Percentiles rank a stretch among this genome's conserved stretches.
Conservation (phyloP, 768 basidiomycete species). For the Amanita polypyramis region DNA sequence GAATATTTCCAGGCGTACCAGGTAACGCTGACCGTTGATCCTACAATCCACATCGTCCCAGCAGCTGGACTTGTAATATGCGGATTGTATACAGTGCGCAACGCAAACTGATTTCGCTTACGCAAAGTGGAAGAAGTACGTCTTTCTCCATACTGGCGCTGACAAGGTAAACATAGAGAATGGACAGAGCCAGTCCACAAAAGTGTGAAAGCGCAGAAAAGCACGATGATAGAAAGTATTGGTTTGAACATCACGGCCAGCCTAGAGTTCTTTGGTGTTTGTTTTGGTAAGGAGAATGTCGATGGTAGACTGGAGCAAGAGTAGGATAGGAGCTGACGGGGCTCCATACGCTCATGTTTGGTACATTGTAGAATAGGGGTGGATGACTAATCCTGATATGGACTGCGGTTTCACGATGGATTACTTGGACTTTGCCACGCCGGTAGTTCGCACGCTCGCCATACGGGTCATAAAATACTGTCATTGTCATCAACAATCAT, state of each 20-base stretch:
- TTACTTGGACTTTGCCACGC: too few relatives aligned
- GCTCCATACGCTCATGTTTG: too few relatives aligned
- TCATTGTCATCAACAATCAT: too few relatives aligned
- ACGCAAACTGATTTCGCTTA: conserved; percentile 5
- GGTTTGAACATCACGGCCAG: conserved; percentile 24
- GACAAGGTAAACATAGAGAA: conserved; percentile 20
- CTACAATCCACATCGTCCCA: conserved; percentile 29
- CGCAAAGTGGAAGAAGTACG: neutral
- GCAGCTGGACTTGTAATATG: conserved; percentile 28
- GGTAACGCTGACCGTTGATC: conserved; percentile 26
- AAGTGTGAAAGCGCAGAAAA: conserved; percentile 14
- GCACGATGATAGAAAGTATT: conserved; percentile 4
- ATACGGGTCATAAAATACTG: too few relatives aligned
- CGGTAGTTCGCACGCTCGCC: too few relatives aligned
- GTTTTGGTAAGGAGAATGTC: neutral
- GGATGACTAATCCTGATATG: too few relatives aligned
- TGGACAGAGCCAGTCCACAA: conserved; percentile 14
- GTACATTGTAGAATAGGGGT: too few relatives aligned
- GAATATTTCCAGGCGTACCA: conserved; percentile 26
- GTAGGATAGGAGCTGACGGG: neutral
- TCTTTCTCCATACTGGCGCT: conserved; percentile 12
- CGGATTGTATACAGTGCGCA: conserved; percentile 29
- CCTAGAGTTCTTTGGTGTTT: neutral
- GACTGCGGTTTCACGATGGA: too few relatives aligned
- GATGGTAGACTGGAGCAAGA: too few relatives aligned